These are phyloP conservation scores for Botryobasidium botryosum DNA, from an alignment of 768 basidiomycete species.

Conservation along the genomic window DNA sequence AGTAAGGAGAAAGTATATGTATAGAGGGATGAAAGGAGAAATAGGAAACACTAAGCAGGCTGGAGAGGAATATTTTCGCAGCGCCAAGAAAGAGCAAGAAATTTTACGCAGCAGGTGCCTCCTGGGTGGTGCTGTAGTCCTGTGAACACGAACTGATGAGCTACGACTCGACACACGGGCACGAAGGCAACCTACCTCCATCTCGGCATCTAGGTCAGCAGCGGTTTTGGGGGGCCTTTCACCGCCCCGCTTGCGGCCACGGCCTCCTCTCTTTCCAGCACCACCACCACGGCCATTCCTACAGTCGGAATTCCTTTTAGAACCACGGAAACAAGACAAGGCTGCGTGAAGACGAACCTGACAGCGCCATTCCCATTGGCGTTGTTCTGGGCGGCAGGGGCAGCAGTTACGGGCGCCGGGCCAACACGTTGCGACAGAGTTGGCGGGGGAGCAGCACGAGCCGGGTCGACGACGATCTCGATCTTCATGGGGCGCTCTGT, in stretches of 20 bases:
- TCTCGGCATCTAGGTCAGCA: conserved; percentile 92
- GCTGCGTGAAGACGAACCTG: conserved; percentile 21
- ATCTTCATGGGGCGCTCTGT: conserved; percentile 97
- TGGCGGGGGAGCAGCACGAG: conserved; percentile 37
- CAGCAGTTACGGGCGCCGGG: conserved; percentile 32
- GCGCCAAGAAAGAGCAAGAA: too few relatives aligned
- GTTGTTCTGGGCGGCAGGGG: conserved; percentile 19
- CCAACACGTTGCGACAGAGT: conserved; percentile 75
- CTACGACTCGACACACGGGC: too few relatives aligned
- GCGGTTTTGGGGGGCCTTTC: conserved; percentile 63
- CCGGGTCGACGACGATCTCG: conserved; percentile 87
- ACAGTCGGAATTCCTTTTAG: conserved; percentile 7
- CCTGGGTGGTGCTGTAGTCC: too few relatives aligned
- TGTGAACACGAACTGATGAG: too few relatives aligned
- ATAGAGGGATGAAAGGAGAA: too few relatives aligned
- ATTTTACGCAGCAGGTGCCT: too few relatives aligned
- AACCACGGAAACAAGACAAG: conserved; percentile 20
- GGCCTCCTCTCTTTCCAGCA: conserved; percentile 29
- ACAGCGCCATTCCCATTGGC: conserved; percentile 10
- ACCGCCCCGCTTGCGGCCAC: conserved; percentile 13
- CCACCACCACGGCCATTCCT: conserved; percentile 19
- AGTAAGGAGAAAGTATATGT: too few relatives aligned
- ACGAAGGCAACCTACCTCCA: conserved; percentile 56
- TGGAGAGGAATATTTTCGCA: too few relatives aligned
- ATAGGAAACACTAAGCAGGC: too few relatives aligned